phyloP scores from a whole-genome alignment of 768 basidiomycete genomes.

The Suillus occidentalis region DNA sequence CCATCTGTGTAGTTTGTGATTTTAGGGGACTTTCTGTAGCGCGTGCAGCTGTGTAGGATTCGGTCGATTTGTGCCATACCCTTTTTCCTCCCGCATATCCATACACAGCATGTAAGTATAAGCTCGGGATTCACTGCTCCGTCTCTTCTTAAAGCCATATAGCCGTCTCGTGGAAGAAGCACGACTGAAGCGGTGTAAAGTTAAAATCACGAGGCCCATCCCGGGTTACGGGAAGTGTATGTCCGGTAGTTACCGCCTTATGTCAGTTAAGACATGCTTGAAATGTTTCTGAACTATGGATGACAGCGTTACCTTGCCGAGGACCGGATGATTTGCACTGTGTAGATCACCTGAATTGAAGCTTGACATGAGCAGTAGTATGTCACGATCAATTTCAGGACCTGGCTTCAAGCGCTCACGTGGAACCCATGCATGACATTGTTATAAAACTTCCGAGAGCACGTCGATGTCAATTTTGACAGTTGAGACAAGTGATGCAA shows the following conservation, averaged over 20 bases:
- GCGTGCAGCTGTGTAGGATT: neutral
- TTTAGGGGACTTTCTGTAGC: neutral
- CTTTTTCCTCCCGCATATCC: neutral
- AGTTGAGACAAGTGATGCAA: neutral
- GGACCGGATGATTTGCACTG: neutral
- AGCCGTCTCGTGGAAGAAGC: neutral
- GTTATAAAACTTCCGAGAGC: neutral
- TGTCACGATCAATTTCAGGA: neutral
- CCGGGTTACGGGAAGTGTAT: neutral
- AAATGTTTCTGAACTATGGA: neutral
- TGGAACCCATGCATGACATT: neutral
- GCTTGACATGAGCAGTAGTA: neutral
- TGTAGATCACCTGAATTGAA: neutral
- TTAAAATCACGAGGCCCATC: constrained; percentile 1
- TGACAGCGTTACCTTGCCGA: neutral
- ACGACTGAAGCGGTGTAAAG: neutral
- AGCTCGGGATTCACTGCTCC: neutral
- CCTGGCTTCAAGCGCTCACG: neutral
- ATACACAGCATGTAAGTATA: neutral
- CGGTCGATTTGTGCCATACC: neutral
- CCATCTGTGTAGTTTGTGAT: neutral
- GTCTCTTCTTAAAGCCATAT: neutral
- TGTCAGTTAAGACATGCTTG: neutral
- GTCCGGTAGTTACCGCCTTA: neutral
- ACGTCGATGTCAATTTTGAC: neutral